phyloP scores from a whole-genome alignment of 768 basidiomycete species.

The Suillus hirtellus region DNA sequence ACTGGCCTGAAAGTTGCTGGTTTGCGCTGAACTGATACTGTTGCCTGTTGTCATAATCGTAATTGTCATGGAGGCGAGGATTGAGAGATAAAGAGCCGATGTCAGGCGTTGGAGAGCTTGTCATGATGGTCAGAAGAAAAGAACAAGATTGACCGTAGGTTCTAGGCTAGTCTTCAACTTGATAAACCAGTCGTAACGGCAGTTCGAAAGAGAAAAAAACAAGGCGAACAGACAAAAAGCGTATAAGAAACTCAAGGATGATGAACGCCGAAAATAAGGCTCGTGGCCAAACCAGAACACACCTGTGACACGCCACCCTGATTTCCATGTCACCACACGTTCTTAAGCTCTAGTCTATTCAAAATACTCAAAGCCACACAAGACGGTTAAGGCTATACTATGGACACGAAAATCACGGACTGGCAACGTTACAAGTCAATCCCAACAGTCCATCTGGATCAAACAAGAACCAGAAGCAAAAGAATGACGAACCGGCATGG shows the following conservation, averaged over 20 bases:
- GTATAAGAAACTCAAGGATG: constrained; percentile 21
- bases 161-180: constrained; percentile 13
- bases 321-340: constrained; percentile 17
- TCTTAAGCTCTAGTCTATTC: constrained; percentile 4
- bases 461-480: constrained; percentile 4
- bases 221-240: constrained; percentile 28
- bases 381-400: neutral
- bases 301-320: constrained; percentile 33
- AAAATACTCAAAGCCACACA: neutral
- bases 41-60: constrained; percentile 74
- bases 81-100: constrained; percentile 75
- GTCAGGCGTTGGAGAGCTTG: constrained; percentile 74
- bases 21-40: constrained; percentile 73
- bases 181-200: constrained; percentile 34
- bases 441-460: neutral
- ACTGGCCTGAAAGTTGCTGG: constrained; percentile 49
- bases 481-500: constrained; percentile 5
- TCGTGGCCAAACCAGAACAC: constrained; percentile 24
- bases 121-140: constrained; percentile 54
- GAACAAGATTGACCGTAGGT: constrained; percentile 15
- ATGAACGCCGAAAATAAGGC: constrained; percentile 18
- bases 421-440: constrained; percentile 1
- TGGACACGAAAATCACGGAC: neutral
- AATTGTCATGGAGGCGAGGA: constrained; percentile 78
- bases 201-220: constrained; percentile 30